Conservation (phyloP, 2,329 filamentous ascomycete species). For the Aotearoamyces nothofagi region DNA sequence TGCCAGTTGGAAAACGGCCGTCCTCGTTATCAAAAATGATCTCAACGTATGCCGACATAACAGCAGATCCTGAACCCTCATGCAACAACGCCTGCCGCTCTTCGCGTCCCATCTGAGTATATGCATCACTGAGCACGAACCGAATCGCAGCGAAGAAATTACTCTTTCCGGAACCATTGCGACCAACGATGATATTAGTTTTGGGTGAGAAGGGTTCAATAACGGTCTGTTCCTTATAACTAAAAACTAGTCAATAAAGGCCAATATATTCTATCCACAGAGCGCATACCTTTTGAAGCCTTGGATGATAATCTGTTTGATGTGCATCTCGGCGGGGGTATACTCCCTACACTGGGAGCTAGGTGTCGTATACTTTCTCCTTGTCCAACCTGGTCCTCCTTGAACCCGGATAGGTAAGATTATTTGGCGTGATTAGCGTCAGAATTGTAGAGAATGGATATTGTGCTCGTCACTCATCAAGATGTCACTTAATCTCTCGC, state of each 20-base stretch:
- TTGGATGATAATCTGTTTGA: constrained; percentile 99
- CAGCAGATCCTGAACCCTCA: constrained; percentile 91
- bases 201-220: constrained; percentile 97
- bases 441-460: no score
- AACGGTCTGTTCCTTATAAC: constrained; percentile 98
- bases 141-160: constrained; percentile 99
- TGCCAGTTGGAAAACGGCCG: constrained; percentile 85
- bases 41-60: constrained; percentile 99
- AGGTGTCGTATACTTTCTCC: neutral
- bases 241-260: no score
- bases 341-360: neutral
- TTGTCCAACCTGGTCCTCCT: neutral
- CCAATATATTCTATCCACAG: constrained; percentile 5
- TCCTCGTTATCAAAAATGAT: constrained; percentile 98
- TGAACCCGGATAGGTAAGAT: neutral
- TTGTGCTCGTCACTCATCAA: no score
- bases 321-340: constrained; percentile 54
- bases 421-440: no score
- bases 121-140: constrained; percentile 95
- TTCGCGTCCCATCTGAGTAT: constrained; percentile 88
- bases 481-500: no score
- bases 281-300: constrained; percentile 83
- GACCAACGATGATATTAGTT: constrained; percentile 95
- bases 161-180: constrained; percentile 98
- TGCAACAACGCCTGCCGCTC: constrained; percentile 94